Evolutionary conservation across 2,329 filamentous ascomycete species (phyloP), one percentile per base, ranked within the genome.

Genomic region (Colletotrichum aenigma): DNA sequence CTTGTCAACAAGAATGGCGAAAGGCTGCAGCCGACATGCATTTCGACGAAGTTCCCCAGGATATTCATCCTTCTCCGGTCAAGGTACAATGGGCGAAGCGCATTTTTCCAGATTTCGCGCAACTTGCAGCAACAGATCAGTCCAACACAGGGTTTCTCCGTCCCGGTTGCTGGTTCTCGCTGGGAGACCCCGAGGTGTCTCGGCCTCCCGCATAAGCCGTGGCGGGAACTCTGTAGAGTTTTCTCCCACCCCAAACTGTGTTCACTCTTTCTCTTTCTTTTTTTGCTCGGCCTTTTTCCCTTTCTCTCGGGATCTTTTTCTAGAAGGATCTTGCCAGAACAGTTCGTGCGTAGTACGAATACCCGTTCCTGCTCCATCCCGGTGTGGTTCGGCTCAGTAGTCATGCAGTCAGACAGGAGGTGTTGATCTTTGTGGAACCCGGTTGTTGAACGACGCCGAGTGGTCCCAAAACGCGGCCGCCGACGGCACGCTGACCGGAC

Each of bases 351-450:
- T 21, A 48, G 38, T 48, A 48, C 38, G 18, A 48, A n/a, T 48
- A 10, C 38, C 38, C 18, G n/a, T 34, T 34, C 28, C 34, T 66
- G 60, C 34, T 36, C 15, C 36, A 38, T 30, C 36, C 60, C 48
- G 67, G 9, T 26, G 26, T 74, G 26, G 48, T 58, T 60, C 36
- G 72, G 18, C 24, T 24, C 52, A 56, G 58, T 18, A 56, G 58
- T 18, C 38, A 70, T 72, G 68, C 68, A 71, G 55, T 67, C 62
- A 71, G 62, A 61, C 61, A 56, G 68, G 68, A 74, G 67, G 66
- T 16, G 68, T 38, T 71, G 68, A 66, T 74, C 60, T 56, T 21
- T 61, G 71, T 58, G 71, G 72, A 66, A 66, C 68, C 55, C 18
- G 30, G 48, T 48, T 38, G 43, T 38, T 65, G 56, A 15, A 56